Conservation (phyloP, 2,329 filamentous ascomycete genomes). For the Sporothrix euskadiensis region DNA sequence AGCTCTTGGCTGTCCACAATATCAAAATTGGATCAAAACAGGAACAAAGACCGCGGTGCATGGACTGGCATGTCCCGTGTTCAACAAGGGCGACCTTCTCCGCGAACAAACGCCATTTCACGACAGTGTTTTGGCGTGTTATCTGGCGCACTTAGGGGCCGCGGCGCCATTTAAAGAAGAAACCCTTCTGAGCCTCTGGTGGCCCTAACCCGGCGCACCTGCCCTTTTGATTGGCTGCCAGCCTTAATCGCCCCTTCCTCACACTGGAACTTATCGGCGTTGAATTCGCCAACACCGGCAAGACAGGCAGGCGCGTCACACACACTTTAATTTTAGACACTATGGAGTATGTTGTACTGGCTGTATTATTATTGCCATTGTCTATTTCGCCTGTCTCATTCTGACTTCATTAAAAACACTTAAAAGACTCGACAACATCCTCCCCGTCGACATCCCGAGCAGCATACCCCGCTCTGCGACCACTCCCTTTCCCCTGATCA, state of each 20-base stretch:
- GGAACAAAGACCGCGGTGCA: background rate
- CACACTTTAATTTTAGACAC: constrained; percentile 19
- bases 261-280: constrained; percentile 20
- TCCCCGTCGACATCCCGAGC: background rate
- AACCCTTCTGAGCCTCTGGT: constrained; percentile 26
- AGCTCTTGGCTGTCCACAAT: constrained; percentile 11
- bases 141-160: constrained; percentile 4
- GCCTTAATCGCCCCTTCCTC: constrained; percentile 19
- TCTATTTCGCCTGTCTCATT: constrained; percentile 20
- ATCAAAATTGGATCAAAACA: background rate
- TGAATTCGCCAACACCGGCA: background rate
- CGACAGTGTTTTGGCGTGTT: background rate
- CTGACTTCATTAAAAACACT: constrained; percentile 4
- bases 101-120: background rate
- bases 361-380: background rate
- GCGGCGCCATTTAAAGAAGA: background rate
- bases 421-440: constrained; percentile 3
- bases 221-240: constrained; percentile 33
- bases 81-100: constrained; percentile 1
- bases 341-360: no score
- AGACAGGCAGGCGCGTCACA: constrained; percentile 23
- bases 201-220: constrained; percentile 29
- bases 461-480: background rate
- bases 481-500: background rate
- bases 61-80: constrained; percentile 8